Base-by-base conservation (phyloP, 192 early-diverging fungal species). In the Coemansia sp. region DNA sequence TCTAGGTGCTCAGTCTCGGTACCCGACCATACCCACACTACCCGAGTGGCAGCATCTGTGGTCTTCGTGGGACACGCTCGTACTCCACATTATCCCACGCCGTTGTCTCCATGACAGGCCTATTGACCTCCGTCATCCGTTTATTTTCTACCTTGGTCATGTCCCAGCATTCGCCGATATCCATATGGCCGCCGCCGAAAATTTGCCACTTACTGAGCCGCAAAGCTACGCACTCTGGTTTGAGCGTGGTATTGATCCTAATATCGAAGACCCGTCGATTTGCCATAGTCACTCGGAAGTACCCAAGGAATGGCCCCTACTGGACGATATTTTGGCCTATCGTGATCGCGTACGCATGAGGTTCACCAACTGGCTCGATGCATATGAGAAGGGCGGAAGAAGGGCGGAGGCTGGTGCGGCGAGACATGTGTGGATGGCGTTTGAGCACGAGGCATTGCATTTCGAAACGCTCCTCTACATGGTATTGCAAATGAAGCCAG, bases 361-460 rank as follows among this genome's bases (percentile, higher is more conserved):
- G 5, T 59, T 93, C 0, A 27, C 64, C 10, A 35, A 50, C 24
- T 70, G 91, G 40, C 49, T 93, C 8, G 45, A 37, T 0, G 49
- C 20, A 49, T 68, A 74, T 52, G 64, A 68, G 53, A 60, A 35
- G 47, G 39, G 13, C 1, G 39, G 11, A 11, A 13, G 39, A 3
- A 40, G 22, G 22, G 22, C 39, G 39, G 66, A 50, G 11, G 34
- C 34, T 8, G 61, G 65, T 20, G 66, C 61, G n/a, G 87, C 82
- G 4, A 83, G 93, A 24, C 86, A 88, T 15, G 34, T 95, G 22
- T 93, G 87, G 86, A 95, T 97, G 94, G 80, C 84, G 12, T 95
- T 91, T 82, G 95, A 96, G 74, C 95, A 98, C 73, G 92, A 98
- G 65, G 94, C 89, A 1, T 90, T 96, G 94, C 95, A 98, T 64